Base-by-base conservation (phyloP, 2,329 filamentous ascomycete genomes). In the Fusarium metavorans region DNA sequence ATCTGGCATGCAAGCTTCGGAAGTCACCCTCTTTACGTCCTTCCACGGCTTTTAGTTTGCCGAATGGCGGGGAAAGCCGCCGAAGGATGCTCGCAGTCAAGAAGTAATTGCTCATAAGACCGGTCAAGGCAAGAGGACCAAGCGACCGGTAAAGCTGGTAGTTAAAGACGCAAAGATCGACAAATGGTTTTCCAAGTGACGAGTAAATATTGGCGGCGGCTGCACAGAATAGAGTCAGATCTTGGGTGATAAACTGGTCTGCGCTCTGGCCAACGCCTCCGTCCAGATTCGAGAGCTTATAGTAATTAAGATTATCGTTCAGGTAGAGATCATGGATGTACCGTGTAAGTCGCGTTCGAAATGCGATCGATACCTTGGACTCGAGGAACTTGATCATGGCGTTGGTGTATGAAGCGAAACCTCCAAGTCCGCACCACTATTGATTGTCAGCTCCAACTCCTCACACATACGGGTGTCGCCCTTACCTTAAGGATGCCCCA, bases 311-410 rank as follows among this genome's bases (percentile, higher is more conserved):
- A 77, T 97, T 95, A 66, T 97, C 93, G 81, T 97, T 98, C 18
- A 99, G 89, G 80, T 99, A 99, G 10, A 99, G 86, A 80, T 99
- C 97, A 83, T 99, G 97, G 64, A 99, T 98, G 82, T 99, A 99
- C 77, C 97, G 89, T 2, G 97, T 99, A 16, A 99, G 88, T 13
- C 97, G 91, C 6, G 97, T 99, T 48, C 97, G 92, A 88, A 99
- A 99, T 37, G 97, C 96, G 76, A 99, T 99, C 8, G 96, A 98
- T 64, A 99, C 95, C 86, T 99, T 99, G 60, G 94, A 96, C 84
- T 99, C 96, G 72, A 99, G 89, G 84, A 94, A 99, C 83, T 98
- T 98, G 87, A 99, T 99, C 93, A 97, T 98, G 64, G 96, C 95
- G 83, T 99, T 99, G 60, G 96, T 98, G 81, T 99, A 99, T 0